These are phyloP conservation scores for Schizochytrium sp. DNA, from an alignment of 108 stramenopile genomes.

Conservation along the genomic window DNA sequence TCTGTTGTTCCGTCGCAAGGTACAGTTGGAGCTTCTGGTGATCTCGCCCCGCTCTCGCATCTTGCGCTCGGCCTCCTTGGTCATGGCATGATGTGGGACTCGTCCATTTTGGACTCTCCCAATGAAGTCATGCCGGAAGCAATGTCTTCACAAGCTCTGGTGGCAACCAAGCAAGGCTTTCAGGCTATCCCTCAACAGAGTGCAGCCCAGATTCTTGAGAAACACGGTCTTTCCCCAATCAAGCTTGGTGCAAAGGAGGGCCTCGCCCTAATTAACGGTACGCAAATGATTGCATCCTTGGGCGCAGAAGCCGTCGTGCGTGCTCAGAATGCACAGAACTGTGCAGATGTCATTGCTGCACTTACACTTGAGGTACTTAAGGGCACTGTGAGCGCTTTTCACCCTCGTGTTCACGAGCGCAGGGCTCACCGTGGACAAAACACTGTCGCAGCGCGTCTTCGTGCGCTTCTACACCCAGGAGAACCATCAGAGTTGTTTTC, in stretches of 20 bases:
- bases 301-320: conserved; percentile 62
- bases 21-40: conserved; percentile 66
- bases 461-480: conserved; percentile 61
- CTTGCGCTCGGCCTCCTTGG: conserved; percentile 63
- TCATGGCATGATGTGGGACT: conserved; percentile 42
- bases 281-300: conserved; percentile 64
- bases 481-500: conserved; percentile 56
- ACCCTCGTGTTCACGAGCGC: conserved; percentile 64
- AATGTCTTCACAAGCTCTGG: not conserved
- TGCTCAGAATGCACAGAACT: conserved; percentile 49
- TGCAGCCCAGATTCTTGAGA: conserved; percentile 57
- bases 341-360: conserved; percentile 63
- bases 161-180: not conserved
- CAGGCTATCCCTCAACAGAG: not conserved
- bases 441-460: conserved; percentile 58
- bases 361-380: conserved; percentile 66
- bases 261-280: conserved; percentile 66
- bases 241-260: conserved; percentile 67
- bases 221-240: conserved; percentile 52
- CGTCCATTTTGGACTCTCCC: not conserved
- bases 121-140: not conserved
- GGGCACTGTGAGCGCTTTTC: conserved; percentile 66
- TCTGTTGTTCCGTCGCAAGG: conserved; percentile 64
- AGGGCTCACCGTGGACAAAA: conserved; percentile 61
- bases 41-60: conserved; percentile 65